Evolutionary conservation across 257 asterid genomes (phyloP).

Genomic region (Nicotiana undulata): DNA sequence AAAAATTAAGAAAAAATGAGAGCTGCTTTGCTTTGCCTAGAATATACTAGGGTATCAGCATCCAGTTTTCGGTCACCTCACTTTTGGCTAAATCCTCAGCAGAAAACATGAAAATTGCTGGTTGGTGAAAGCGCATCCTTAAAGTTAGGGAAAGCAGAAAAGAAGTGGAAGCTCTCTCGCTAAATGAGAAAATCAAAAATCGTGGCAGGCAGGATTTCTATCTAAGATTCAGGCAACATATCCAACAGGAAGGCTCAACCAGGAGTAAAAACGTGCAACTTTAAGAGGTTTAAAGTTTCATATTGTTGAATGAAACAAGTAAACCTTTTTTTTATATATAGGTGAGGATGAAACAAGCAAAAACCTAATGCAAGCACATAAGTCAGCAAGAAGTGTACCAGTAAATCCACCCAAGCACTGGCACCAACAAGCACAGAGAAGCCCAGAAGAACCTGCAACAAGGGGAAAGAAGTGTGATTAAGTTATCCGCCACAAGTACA

Average conservation of each 20-base stretch:
- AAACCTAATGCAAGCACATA: neutral
- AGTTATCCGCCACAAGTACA: neutral
- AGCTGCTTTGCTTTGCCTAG: neutral
- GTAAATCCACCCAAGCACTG: slow-evolving; percentile 97
- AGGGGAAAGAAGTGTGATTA: neutral
- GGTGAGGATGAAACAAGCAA: neutral
- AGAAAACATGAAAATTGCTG: neutral
- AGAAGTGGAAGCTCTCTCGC: neutral
- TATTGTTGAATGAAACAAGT: neutral
- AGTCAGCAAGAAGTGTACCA: slow-evolving; percentile 39
- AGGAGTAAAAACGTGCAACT: neutral
- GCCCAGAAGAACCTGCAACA: slow-evolving; percentile 81
- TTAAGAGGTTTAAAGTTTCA: neutral
- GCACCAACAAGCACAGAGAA: slow-evolving; percentile 98
- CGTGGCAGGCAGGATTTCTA: neutral
- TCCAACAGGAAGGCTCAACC: neutral
- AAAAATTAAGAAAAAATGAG: too few relatives aligned
- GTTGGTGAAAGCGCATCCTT: neutral
- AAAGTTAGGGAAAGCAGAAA: neutral
- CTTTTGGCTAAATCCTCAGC: neutral
- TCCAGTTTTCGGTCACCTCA: neutral
- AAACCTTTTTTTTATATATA: neutral
- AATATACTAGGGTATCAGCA: neutral
- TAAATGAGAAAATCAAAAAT: neutral
- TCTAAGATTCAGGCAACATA: neutral